Evolutionary conservation across 2,329 filamentous ascomycete genomes (phyloP), one percentile per base, ranked within the genome.

Genomic region (Colletotrichum horii): DNA sequence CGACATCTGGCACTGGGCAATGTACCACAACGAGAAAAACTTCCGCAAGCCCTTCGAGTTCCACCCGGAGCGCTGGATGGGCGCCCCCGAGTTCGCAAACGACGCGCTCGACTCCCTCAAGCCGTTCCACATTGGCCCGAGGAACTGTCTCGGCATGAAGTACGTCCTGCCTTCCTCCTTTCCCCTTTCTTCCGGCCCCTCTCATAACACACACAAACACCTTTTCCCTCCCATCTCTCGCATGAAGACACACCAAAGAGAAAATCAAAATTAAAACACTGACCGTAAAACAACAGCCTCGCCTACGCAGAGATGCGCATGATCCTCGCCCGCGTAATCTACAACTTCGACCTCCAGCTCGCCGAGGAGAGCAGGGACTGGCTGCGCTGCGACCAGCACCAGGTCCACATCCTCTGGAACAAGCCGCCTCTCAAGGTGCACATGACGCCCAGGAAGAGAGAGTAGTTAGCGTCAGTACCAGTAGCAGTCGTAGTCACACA

Each of bases 11-110:
- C 87, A 89, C 43, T 88, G 83, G 79, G 82, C 87, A 3, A 81
- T 86, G n/a, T 87, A 87, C 77, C 85, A 85, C 75, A 85, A 85
- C 66, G 81, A 84, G 3, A 78, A 81, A 12, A 83, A 88, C 77
- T 91, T 89, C 79, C 82, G 81, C 12, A 82, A 88, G 2, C 85
- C 89, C 1, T 81, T 86, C 26, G 79, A 78, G 0, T 91, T 86
- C 78, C 82, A 81, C 7, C 89, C 92, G 93, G 26, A 90, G 89
- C 71, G 74, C 12, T 76, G 74, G 74, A 56, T 76, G 58, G 74
- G 66, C 60, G 74, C 75, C 38, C 52, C 71, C 32, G 52, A 43
- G 36, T 76, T 76, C 71, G 26, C 32, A 11, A 38, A 52, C 55
- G 74, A 76, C 74, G 52, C 58, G 32, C 66, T 75, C 48, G 71